These are phyloP conservation scores for Floccularia luteovirens DNA, from an alignment of 768 basidiomycete species.

Conservation along the genomic window DNA sequence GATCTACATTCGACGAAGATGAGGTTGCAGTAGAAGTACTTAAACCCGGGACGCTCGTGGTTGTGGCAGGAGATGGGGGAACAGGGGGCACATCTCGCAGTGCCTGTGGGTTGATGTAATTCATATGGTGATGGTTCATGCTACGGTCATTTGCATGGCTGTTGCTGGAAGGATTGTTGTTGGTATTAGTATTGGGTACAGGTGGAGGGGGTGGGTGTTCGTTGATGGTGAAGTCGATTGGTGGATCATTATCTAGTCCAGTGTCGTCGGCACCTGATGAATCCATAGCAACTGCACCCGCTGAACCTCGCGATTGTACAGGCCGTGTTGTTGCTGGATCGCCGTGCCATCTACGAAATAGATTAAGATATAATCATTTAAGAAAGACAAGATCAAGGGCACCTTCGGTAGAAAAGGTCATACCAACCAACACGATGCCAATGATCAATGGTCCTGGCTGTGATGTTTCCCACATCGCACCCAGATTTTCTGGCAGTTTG, in stretches of 20 bases:
- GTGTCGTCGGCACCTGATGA: constrained; percentile 20
- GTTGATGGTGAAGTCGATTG: constrained; percentile 38
- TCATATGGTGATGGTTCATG: constrained; percentile 6
- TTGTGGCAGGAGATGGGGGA: constrained; percentile 15
- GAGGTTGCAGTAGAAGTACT: background rate
- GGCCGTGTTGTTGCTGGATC: constrained; percentile 55
- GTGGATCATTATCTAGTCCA: constrained; percentile 40
- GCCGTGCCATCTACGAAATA: constrained; percentile 48
- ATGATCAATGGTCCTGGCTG: constrained; percentile 66
- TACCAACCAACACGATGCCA: constrained; percentile 81
- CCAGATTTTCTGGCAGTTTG: constrained; percentile 57
- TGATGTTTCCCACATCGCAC: constrained; percentile 68
- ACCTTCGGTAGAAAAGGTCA: constrained; percentile 64
- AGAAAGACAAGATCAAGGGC: constrained; percentile 5
- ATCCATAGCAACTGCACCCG: no score
- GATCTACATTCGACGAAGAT: constrained; percentile 18
- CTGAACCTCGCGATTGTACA: constrained; percentile 25
- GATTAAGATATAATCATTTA: background rate
- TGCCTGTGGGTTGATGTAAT: constrained; percentile 29
- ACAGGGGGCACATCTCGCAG: constrained; percentile 23
- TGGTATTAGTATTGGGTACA: constrained; percentile 14
- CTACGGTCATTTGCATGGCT: constrained; percentile 19
- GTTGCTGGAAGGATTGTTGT: constrained; percentile 17
- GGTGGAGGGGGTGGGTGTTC: no score
- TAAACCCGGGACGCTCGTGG: constrained; percentile 7